Evolutionary conservation across 179 eudicot species (phyloP), one percentile per base, ranked within the genome.

Genomic region (Beta corolliflora): DNA sequence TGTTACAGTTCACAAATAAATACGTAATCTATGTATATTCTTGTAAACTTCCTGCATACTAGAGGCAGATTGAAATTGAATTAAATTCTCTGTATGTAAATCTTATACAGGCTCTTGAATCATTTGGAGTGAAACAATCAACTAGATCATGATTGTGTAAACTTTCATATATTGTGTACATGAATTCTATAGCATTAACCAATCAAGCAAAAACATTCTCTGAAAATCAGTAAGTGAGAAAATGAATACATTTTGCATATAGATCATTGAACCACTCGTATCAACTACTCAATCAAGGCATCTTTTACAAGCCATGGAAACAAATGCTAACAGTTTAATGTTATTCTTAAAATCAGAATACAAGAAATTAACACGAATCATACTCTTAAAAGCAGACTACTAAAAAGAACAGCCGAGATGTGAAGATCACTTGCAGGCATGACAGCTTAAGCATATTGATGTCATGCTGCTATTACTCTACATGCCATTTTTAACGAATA

Each of bases 1-100:
- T 81, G 77, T 65, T 54, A 58, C 50, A 25, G 50, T 63, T 55
- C 73, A 46, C 59, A 36, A 65, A 73, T 72, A 63, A 64, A 50
- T 45, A 65, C 71, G 75, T 77, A 77, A 71, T 58, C n/a, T 80
- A 66, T 84, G 81, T 84, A 81, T 67, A 84, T 84, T 50, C 54
- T 21, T 16, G 21, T 80, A 31, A 63, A 63, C 69, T 84, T 60
- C 70, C 50, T 25, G 73, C 79, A 72, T 14, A 15, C n/a, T 55
- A 73, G 36, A 55, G 63, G 64, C 77, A 73, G 64, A 55, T 46
- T 54, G 41, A 55, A 29, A 65, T 53, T 63, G 56, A 44, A 60
- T n/a, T 36, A 69, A 61, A 60, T 9, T 21, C 25, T 67, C 25
- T 67, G 31, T 41, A 69, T 80, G 80, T 80, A 70, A 73, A n/a